phyloP scores from a whole-genome alignment of 1,284 basidiomycete species.

The Sutorius eximius region DNA sequence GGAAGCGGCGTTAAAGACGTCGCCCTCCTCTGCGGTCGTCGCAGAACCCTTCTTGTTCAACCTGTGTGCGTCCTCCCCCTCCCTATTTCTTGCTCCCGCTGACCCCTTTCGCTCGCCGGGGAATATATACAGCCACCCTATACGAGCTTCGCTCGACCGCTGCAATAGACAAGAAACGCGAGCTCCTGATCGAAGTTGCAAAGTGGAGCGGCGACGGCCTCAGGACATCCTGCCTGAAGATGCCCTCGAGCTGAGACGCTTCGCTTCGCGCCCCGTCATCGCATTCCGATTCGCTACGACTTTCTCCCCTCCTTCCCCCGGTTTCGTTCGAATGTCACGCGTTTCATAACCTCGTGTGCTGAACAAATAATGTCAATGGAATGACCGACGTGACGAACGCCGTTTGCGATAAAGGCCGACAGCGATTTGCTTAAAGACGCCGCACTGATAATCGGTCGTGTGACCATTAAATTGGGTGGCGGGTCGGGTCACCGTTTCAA shows the following conservation, averaged over 20 bases:
- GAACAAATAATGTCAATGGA: neutral
- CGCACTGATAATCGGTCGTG: neutral
- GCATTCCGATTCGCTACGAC: too few species aligned
- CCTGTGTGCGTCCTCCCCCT: conserved; percentile 54
- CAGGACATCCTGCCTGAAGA: conserved; percentile 74
- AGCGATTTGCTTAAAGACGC: neutral
- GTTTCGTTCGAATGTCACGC: neutral
- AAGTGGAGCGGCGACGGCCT: conserved; percentile 83
- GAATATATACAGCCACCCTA: conserved; percentile 56
- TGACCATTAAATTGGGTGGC: neutral
- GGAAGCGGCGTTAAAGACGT: conserved; percentile 57
- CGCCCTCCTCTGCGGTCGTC: conserved; percentile 66
- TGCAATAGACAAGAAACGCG: conserved; percentile 70
- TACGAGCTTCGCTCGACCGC: conserved; percentile 74
- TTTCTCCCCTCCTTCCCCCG: neutral
- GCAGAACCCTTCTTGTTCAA: conserved; percentile 83
- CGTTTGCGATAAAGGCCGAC: neutral
- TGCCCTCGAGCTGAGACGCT: conserved; percentile 54
- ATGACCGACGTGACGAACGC: neutral
- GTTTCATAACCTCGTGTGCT: neutral
- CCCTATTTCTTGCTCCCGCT: neutral
- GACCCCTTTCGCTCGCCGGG: neutral
- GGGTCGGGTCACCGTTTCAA: neutral
- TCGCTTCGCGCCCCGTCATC: too few species aligned
- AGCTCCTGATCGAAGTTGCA: conserved; percentile 69